These are phyloP conservation scores for Diophrys appendiculata DNA, from an alignment of 73 alveolate species.

Conservation along the genomic window DNA sequence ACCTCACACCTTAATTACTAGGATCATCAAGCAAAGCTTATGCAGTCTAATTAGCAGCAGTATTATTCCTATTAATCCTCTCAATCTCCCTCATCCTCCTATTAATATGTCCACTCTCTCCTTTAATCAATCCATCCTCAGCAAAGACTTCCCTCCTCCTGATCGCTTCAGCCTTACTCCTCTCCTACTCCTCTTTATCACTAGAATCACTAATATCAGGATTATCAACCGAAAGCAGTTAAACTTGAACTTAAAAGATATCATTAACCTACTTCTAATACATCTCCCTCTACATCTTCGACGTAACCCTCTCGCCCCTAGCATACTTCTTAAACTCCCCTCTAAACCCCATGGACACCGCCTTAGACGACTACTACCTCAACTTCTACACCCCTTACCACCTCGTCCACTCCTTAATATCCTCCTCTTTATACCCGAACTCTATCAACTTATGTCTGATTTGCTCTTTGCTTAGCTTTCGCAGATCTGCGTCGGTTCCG, in stretches of 20 bases:
- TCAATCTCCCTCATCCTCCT: slow-evolving; percentile 49
- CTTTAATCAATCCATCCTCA: background rate
- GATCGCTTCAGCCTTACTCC: background rate
- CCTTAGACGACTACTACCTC: slow-evolving; percentile 68
- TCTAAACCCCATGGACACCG: slow-evolving; percentile 70
- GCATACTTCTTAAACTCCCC: slow-evolving; percentile 82
- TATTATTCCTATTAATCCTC: slow-evolving; percentile 45
- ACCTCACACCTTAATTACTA: background rate
- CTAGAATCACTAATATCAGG: slow-evolving; percentile 37
- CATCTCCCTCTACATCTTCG: slow-evolving; percentile 79
- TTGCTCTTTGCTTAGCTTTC: slow-evolving; percentile 87
- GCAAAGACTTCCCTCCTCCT: background rate
- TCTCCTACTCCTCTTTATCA: slow-evolving; percentile 29
- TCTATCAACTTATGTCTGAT: slow-evolving; percentile 73
- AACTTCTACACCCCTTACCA: slow-evolving; percentile 84
- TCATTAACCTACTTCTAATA: slow-evolving; percentile 81
- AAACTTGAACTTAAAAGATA: slow-evolving; percentile 79
- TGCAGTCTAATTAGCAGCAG: slow-evolving; percentile 4
- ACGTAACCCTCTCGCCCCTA: slow-evolving; percentile 78
- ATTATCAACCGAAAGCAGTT: slow-evolving; percentile 65
- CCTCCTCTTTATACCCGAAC: slow-evolving; percentile 80
- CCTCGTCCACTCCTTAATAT: slow-evolving; percentile 63
- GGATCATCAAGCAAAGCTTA: background rate
- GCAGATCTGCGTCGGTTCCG: slow-evolving; percentile 95
- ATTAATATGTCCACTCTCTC: slow-evolving; percentile 8